Base-by-base conservation (phyloP, 164 flowering plant genomes). In the Akebia trifoliata region DNA sequence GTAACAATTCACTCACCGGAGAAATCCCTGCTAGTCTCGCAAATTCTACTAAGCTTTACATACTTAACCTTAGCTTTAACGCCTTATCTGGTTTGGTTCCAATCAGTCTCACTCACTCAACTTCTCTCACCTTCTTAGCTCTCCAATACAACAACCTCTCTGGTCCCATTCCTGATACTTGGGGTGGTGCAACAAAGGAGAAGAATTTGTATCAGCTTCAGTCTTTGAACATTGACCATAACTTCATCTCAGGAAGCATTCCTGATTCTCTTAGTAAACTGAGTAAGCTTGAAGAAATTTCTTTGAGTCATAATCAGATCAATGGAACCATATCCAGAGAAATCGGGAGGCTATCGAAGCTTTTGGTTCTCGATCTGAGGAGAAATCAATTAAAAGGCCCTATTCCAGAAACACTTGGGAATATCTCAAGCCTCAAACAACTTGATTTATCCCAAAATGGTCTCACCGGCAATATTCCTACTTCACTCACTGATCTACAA, bases 101-200 rank as follows among this genome's bases (percentile, higher is more conserved):
- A 0, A 43, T 11, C 7, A 64, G 74, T 62, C 61, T 89, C 29
- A 62, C 84, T 31, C 78, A 46, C 21, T 63, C 81, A 0, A 59
- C 68, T 61, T 76, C 90, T 29, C 83, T 93, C 39, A 68, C 76
- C 8, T 78, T 81, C 61, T 83, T 89, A 51, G 76, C 79, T 39
- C 82, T 93, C n/a, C 78, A 85, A 43, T 70, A 84, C 61, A 92
- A 92, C 60, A 89, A 89, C 56, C 72, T 92, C 20, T 78, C 96
- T 35, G 96, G 96, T 52, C 61, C 78, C 0, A 63, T 92, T 43
- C 96, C 98, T 30, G 74, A 78, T 54, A 29, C 69, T 47, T 85
- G 90, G 95, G 79, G 72, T 32, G 63, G 57, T n/a, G n/a, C n/a
- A 45, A 26, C 36, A 6, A 67, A 34, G 30, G 58, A 72, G 43